Evolutionary conservation across 148 eudicot genomes (phyloP), one percentile per base, ranked within the genome.

Genomic region (Arbutus unedo): DNA sequence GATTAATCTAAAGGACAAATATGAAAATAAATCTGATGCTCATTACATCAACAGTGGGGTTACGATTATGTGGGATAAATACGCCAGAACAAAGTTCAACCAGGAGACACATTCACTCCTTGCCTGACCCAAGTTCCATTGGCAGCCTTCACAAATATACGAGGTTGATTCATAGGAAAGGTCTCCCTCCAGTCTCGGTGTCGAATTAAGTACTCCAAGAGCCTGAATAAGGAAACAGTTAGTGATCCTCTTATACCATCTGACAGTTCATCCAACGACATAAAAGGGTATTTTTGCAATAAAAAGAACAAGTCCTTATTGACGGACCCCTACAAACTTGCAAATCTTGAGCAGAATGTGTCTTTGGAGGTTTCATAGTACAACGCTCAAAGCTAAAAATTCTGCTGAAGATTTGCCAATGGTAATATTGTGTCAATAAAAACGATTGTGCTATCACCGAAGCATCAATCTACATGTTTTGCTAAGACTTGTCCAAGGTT

Each of bases 111-210:
- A 18, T 11, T 41, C 9, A 54, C 53, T n/a, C 78, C 18, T 68
- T 53, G 55, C 81, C 45, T 87, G 23, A 19, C 60, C 98, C 98
- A 92, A 81, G 78, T 82, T 86, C 89, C 91, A 62, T 55, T 74
- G n/a, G 81, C 74, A 72, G 83, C 81, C 86, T 97, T 91, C 88
- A 80, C 83, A 77, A 96, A 94, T 54, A 91, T 78, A 47, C 89
- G 97, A 3, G 98, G 91, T 84, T 87, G 81, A 81, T 89, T 91
- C 83, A 64, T 85, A 7, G 87, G 93, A 81, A 93, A 96, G 6
- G 89, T 87, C 41, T 90, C 90, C 78, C 76, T 90, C 97, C 93
- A 96, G 48, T 93, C 88, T 21, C 93, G 93, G 82, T 91, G 88
- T 76, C 81, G 84, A 78, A 91, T 91, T 90, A 94, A 81, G 89